Evolutionary conservation across 1,284 basidiomycete genomes (phyloP), one percentile per base, ranked within the genome.

Genomic region (Termitomyces sp.): DNA sequence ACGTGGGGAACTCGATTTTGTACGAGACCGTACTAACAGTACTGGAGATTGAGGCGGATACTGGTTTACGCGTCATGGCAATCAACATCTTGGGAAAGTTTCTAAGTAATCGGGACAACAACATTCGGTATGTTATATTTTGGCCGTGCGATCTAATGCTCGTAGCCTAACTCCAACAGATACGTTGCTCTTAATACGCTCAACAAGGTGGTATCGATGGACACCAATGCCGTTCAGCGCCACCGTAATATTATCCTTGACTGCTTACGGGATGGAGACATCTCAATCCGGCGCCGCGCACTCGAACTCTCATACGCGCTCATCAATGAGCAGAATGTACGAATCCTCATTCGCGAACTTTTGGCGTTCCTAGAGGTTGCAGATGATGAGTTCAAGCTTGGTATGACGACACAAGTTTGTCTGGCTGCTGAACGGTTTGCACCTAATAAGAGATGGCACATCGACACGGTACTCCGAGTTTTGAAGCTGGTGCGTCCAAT

Each of bases 21-120:
- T 99, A 99, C 70, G 97, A 99, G 74, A 96, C 96, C 0, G 97
- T 99, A 2, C 79, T 98, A 60, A 94, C 95, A 6, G 91, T 99
- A n/a, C 80, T 99, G 47, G 96, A 99, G 64, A 99, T 99, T 58
- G 94, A 98, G 67, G 96, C 97, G 7, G 97, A 99, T 69, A 90
- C 85, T 55, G 94, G 94, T 21, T 74, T 99, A 39, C 86, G 97
- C 5, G 96, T 99, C 52, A 98, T 99, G 97, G 97, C 97, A 0
- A 99, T 99, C 74, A 99, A 99, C 69, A 98, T 99, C 56, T 81
- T 99, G 42, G 97, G 97, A 58, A 99, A 98, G 72, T 99, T 99
- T 76, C 76, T 99, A 64, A 90, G 92, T 67, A 99, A 99, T 73
- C 82, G 93, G 31, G 97, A 99, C 71, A 99, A 99, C 74, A 99